Conservation (phyloP, 148 eudicot species). For the Linanthus parryae region DNA sequence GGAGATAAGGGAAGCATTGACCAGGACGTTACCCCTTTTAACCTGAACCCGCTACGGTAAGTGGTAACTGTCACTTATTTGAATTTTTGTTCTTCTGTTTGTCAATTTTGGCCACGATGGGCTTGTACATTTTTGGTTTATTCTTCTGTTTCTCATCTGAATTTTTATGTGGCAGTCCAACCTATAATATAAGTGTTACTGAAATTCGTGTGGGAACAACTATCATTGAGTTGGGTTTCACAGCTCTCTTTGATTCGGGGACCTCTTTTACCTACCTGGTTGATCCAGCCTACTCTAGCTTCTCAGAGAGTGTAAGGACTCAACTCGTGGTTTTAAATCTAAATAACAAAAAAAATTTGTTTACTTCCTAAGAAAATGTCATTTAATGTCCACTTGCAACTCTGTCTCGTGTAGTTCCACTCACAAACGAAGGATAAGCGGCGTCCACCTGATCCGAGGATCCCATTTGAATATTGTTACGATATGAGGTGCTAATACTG, state of each 20-base stretch:
- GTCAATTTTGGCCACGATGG: too few relatives aligned
- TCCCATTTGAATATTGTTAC: conserved; percentile 77
- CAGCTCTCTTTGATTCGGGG: conserved; percentile 87
- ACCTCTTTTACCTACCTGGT: conserved; percentile 84
- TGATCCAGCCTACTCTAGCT: conserved; percentile 51
- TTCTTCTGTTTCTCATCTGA: conserved; percentile 3
- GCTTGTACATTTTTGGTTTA: too few relatives aligned
- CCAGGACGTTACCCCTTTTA: conserved; percentile 74
- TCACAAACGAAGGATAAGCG: conserved; percentile 43
- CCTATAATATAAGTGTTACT: conserved; percentile 52
- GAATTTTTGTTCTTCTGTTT: too few relatives aligned
- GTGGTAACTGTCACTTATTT: conserved; percentile 42
- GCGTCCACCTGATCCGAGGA: conserved; percentile 34
- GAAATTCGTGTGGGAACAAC: conserved; percentile 64
- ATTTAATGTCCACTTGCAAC: too few relatives aligned
- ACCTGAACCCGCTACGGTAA: conserved; percentile 70
- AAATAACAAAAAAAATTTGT: too few relatives aligned
- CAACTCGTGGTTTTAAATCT: not conserved
- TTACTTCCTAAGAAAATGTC: too few relatives aligned
- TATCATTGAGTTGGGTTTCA: conserved; percentile 40
- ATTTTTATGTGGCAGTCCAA: conserved; percentile 49
- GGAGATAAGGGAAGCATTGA: conserved; percentile 81
- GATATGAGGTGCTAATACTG: conserved; percentile 68
- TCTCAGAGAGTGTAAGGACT: conserved; percentile 14
- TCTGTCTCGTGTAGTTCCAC: conserved; percentile 32